Percentiles rank a stretch among this genome's conserved stretches.
phyloP scores from a whole-genome alignment of 176 grass and related monocot species.

The Musa beccarii region DNA sequence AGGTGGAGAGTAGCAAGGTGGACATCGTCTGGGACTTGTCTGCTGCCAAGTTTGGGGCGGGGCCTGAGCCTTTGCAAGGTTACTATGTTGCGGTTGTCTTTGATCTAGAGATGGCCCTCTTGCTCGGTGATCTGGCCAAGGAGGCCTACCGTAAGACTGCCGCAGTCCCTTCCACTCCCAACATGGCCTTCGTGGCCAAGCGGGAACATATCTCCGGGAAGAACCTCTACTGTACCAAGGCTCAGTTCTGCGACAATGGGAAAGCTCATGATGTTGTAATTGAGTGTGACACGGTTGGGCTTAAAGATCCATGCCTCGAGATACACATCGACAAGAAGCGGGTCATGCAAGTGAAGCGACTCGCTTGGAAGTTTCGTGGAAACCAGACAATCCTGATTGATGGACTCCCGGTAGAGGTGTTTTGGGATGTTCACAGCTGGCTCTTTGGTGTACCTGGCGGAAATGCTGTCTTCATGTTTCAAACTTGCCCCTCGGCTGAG shows the following conservation, averaged over 20 bases:
- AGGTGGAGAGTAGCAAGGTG: slow-evolving; percentile 5
- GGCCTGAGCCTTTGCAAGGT: slow-evolving; percentile 7
- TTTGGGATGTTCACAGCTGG: slow-evolving; percentile 17
- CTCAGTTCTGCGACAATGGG: slow-evolving; percentile 12
- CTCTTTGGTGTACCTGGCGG: not conserved
- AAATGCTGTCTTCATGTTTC: slow-evolving; percentile 18
- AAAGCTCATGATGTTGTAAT: slow-evolving; percentile 8
- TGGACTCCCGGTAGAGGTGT: slow-evolving; percentile 7
- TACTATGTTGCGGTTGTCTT: slow-evolving; percentile 5
- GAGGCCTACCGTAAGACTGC: slow-evolving; percentile 4
- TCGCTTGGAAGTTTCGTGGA: slow-evolving; percentile 8
- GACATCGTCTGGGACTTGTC: slow-evolving; percentile 7
- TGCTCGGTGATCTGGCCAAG: slow-evolving; percentile 3
- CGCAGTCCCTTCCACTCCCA: not conserved
- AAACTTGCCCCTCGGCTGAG: not conserved
- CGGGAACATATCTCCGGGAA: slow-evolving; percentile 5
- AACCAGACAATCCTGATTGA: slow-evolving; percentile 14
- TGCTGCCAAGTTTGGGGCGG: slow-evolving; percentile 5
- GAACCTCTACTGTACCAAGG: slow-evolving; percentile 4
- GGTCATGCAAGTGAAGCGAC: slow-evolving; percentile 13
- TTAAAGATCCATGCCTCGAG: slow-evolving; percentile 11
- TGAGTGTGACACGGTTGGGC: not conserved
- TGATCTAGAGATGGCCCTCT: slow-evolving; percentile 1
- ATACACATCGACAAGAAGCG: slow-evolving; percentile 3
- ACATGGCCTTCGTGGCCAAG: not conserved